These are phyloP conservation scores for Hebeloma cylindrosporum DNA, from an alignment of 768 basidiomycete genomes.

Conservation along the genomic window DNA sequence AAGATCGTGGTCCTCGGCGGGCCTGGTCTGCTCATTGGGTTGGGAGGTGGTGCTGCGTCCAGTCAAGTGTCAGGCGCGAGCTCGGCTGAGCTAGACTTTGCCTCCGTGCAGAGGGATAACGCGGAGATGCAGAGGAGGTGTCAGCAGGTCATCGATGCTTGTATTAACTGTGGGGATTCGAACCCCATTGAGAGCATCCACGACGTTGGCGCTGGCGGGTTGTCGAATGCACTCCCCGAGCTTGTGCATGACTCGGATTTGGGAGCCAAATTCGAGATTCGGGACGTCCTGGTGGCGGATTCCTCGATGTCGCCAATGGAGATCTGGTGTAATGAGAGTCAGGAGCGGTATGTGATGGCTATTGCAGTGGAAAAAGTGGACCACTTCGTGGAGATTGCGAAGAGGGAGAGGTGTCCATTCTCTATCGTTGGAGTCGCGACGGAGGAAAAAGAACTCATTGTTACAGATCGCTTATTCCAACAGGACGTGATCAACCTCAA, in stretches of 20 bases:
- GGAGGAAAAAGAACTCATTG: constrained; percentile 74
- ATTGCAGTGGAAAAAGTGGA: constrained; percentile 63
- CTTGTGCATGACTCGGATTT: constrained; percentile 94
- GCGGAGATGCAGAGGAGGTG: constrained; percentile 97
- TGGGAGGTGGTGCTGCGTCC: constrained; percentile 95
- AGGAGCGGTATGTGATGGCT: constrained; percentile 96
- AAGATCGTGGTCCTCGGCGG: constrained; percentile 93
- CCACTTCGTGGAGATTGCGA: constrained; percentile 73
- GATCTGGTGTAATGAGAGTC: constrained; percentile 99
- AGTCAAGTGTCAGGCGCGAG: constrained; percentile 90
- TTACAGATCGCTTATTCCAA: constrained; percentile 82
- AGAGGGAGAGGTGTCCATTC: constrained; percentile 90
- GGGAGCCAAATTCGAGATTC: constrained; percentile 90
- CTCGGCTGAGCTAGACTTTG: constrained; percentile 93
- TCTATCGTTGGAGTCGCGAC: constrained; percentile 90
- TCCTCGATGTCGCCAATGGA: constrained; percentile 98
- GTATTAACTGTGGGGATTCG: constrained; percentile 52
- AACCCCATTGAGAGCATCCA: constrained; percentile 96
- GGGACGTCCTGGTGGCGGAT: constrained; percentile 91
- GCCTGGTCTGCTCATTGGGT: constrained; percentile 93
- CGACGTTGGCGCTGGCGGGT: constrained; percentile 96
- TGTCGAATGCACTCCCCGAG: constrained; percentile 96
- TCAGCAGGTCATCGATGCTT: constrained; percentile 96
- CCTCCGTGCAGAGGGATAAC: constrained; percentile 96
- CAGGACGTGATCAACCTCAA: constrained; percentile 82